These are phyloP conservation scores for Vitis hybrid DNA, from an alignment of 177 flowering plant genomes.

Conservation along the genomic window DNA sequence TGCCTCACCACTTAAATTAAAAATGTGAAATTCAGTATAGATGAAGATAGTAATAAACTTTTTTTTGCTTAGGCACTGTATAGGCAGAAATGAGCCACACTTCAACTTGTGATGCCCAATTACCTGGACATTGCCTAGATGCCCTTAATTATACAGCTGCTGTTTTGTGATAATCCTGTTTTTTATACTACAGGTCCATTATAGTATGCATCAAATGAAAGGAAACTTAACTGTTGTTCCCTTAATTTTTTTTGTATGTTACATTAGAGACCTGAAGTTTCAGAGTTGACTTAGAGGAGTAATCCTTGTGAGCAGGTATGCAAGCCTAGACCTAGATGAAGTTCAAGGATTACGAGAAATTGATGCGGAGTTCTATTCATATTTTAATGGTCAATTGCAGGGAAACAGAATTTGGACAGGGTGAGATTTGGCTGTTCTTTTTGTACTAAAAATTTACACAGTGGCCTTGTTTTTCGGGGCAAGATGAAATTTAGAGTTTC, in stretches of 20 bases:
- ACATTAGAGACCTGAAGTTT: background rate
- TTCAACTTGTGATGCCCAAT: background rate
- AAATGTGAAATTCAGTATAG: background rate
- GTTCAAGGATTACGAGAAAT: constrained; percentile 61
- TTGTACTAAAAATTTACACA: background rate
- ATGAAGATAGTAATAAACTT: background rate
- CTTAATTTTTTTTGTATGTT: background rate
- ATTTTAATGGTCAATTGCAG: constrained; percentile 72
- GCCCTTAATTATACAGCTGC: background rate
- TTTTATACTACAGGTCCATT: no score
- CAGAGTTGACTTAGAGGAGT: background rate
- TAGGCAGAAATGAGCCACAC: background rate
- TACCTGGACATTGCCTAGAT: background rate
- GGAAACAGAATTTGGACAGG: constrained; percentile 81
- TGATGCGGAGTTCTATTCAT: constrained; percentile 64
- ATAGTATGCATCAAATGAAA: background rate
- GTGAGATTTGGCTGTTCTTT: constrained; percentile 35
- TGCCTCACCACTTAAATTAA: background rate
- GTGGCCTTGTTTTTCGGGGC: background rate
- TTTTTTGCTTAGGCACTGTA: background rate
- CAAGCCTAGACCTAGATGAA: constrained; percentile 44
- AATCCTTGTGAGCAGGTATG: constrained; percentile 39
- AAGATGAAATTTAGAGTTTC: no score
- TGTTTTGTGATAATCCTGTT: background rate
- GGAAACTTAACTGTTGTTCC: background rate